Evolutionary conservation across 164 flowering plant species (phyloP), one percentile per base, ranked within the genome.

Genomic region (Santalum album): DNA sequence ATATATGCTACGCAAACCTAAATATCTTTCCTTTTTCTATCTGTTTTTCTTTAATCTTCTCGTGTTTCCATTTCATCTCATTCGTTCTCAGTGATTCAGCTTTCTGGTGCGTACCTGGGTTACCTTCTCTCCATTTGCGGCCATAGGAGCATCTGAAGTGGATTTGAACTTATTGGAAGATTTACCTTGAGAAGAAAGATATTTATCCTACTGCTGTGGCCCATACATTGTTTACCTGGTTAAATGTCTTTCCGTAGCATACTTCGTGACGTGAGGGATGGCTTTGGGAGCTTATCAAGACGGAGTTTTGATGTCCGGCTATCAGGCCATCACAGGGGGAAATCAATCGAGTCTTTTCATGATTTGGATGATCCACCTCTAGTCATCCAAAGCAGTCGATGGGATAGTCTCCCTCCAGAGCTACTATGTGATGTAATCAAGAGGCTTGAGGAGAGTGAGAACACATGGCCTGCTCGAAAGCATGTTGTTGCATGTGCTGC

Each of bases 401-500:
- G 75, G 75, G 75, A 72, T n/a, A 64, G 58, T 27, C 68, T 71
- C 15, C 75, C 72, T 0, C 75, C 72, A 6, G 75, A 71, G 52
- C 65, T 71, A 24, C 66, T 71, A 14, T 52, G 25, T 51, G 75
- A 71, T 54, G 69, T 71, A 15, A 67, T 71, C 44, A 67, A 57
- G 48, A 67, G 75, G 54, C 39, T 71, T 54, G 75, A 71, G 46
- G 75, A 60, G 51, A 71, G 75, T 42, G 75, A 67, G 64, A 67
- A 53, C 43, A 49, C 72, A 11, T 71, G 75, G 75, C 75, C 75
- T 49, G 63, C 72, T 26, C 59, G 75, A 24, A 71, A 61, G 57
- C 58, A 71, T 58, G 75, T 71, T 35, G 75, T 71, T 51, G 64
- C 75, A 6, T 71, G 75, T 60, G 72, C 75, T 38, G 65, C 75